These are phyloP conservation scores for Epichloe hybrida DNA, from an alignment of 2,329 filamentous ascomycete species.

Conservation along the genomic window DNA sequence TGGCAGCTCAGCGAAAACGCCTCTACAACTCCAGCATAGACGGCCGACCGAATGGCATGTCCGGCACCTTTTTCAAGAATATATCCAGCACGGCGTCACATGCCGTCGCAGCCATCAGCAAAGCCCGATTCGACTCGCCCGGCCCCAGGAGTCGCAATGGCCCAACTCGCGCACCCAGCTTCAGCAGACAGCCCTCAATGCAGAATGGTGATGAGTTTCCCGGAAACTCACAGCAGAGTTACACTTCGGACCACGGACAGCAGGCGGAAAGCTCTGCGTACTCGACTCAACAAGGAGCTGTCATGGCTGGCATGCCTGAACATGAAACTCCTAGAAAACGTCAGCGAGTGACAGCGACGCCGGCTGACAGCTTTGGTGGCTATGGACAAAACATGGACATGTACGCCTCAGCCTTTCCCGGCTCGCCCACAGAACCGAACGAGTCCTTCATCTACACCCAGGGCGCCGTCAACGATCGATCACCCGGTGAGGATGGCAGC, in stretches of 20 bases:
- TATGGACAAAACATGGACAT: conserved; percentile 34
- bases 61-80: conserved; percentile 92
- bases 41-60: conserved; percentile 49
- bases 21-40: conserved; percentile 65
- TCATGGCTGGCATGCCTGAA: conserved; percentile 33
- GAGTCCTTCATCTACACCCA: conserved; percentile 63
- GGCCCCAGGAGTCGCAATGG: conserved; percentile 53
- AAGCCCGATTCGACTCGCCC: conserved; percentile 85
- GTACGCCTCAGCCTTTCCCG: conserved; percentile 37
- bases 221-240: conserved; percentile 72
- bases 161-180: conserved; percentile 52
- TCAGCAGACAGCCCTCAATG: conserved; percentile 58
- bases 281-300: conserved; percentile 42
- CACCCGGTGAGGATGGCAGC: conserved; percentile 35
- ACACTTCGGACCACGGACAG: conserved; percentile 63
- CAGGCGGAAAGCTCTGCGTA: conserved; percentile 53
- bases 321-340: conserved; percentile 74
- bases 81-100: conserved; percentile 89
- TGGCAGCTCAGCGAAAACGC: conserved; percentile 87
- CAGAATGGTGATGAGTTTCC: conserved; percentile 57
- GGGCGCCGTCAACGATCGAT: conserved; percentile 27
- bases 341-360: conserved; percentile 42
- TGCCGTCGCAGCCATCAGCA: conserved; percentile 91
- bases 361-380: conserved; percentile 44
- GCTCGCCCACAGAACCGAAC: conserved; percentile 68